Evolutionary conservation across 345 rosid genomes (phyloP), one percentile per base, ranked within the genome.

Genomic region (Noccaea caerulescens): DNA sequence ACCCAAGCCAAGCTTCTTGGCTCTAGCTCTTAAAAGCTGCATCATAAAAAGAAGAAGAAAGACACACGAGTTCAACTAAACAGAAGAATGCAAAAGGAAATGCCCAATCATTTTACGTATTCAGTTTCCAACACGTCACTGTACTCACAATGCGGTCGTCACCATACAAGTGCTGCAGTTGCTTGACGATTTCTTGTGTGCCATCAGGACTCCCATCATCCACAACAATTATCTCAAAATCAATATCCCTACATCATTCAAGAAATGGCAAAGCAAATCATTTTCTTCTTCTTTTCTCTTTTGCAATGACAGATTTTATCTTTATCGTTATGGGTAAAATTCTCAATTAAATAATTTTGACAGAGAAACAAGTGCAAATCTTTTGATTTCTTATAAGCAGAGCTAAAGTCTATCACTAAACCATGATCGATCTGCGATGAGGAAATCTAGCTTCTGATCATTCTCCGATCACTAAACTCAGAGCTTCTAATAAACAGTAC

Each of bases 151-250:
- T 78, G 16, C 81, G 88, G 71, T 87, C 92, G 64, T 87, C 92
- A 13, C 98, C 96, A 58, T 89, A 94, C 58, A 89, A 77, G 36
- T 84, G 75, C 78, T 92, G 98, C 63, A 94, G 77, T 50, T 94
- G 93, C 69, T 80, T 87, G 20, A 91, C 92, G 64, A 91, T 68
- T 64, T 89, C 98, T 64, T 94, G 98, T 25, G 98, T 93, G 42
- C 93, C 99, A 72, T 91, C 99, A 20, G 96, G 99, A 66, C 99
- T 94, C 78, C 98, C 97, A 75, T 91, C 99, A 66, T 94, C 99
- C 75, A 94, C 99, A 52, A 94, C 82, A 66, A 92, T 87, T 45
- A 89, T 82, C 81, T 94, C 98, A 62, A 89, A 92, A 69, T 94
- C 89, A 30, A 86, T 87, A 81, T 86, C 88, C 77, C 96, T 90